Evolutionary conservation across 2,329 filamentous ascomycete species (phyloP).

Genomic region (Gyromitra esculenta): DNA sequence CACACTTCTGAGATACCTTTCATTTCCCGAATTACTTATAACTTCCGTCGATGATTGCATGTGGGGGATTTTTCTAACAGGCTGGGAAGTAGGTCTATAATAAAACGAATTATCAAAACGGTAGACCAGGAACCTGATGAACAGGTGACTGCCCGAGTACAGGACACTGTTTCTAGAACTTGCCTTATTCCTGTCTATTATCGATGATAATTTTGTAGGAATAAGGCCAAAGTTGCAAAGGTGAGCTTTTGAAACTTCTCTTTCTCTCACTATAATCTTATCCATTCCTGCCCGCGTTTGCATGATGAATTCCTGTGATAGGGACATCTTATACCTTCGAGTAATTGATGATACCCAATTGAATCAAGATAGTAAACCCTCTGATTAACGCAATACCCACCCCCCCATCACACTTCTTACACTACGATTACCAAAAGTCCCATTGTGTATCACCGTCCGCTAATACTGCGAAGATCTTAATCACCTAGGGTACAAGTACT

Average conservation of each 20-base stretch:
- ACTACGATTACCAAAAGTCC: not conserved
- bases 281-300: not conserved
- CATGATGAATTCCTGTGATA: constrained; percentile 50
- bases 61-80: not conserved
- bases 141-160: not conserved
- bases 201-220: not conserved
- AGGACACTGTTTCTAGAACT: not conserved
- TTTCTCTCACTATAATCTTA: not conserved
- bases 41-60: not conserved
- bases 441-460: not conserved
- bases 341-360: constrained; percentile 45
- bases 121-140: not conserved
- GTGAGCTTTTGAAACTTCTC: not conserved
- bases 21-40: too few species aligned
- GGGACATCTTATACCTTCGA: constrained; percentile 45
- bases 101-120: not conserved
- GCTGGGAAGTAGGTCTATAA: not conserved
- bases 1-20: constrained; percentile 38
- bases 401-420: not conserved
- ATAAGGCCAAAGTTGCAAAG: not conserved
- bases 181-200: not conserved
- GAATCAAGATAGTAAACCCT: constrained; percentile 49
- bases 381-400: constrained; percentile 29
- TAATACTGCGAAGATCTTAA: not conserved
- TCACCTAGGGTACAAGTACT: not conserved